A percentile compares a stretch with the other conserved stretches of the same genome.
Conservation (phyloP, 2,329 filamentous ascomycete species). For the Colletotrichum phormii region DNA sequence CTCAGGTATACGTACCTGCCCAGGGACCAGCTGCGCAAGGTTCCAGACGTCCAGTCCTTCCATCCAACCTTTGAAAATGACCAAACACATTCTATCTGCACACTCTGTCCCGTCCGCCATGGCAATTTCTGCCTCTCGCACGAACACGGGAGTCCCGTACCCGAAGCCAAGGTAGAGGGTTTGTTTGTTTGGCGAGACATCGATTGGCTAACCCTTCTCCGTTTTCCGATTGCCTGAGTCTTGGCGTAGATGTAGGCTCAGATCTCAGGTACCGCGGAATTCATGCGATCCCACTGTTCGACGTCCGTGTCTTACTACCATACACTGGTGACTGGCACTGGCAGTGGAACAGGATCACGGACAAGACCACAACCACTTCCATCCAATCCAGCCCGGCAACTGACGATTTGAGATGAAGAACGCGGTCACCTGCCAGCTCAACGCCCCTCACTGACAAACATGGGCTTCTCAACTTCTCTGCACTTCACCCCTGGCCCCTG, state of each 20-base stretch:
- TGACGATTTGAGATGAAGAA: neutral
- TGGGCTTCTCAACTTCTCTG: neutral
- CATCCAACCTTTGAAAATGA: neutral
- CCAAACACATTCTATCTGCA: neutral
- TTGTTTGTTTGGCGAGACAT: neutral
- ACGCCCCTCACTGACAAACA: neutral
- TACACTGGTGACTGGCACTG: neutral
- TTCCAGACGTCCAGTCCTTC: neutral
- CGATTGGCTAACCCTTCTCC: neutral
- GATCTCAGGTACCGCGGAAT: neutral
- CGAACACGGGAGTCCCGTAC: neutral
- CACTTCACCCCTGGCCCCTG: neutral
- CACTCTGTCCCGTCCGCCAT: neutral
- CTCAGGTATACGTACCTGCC: neutral
- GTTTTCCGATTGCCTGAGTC: neutral
- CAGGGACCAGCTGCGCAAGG: constrained; percentile 13
- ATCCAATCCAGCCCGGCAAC: neutral
- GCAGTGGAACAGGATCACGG: neutral
- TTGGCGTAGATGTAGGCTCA: neutral
- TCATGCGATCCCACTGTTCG: neutral
- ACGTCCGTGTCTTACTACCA: neutral
- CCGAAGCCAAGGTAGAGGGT: neutral
- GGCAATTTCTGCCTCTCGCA: neutral
- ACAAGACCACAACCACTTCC: neutral
- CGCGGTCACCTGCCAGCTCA: neutral